Percentiles rank a stretch among this genome's conserved stretches.
Conservation (phyloP, 306 rosid species). For the Cercis canadensis region DNA sequence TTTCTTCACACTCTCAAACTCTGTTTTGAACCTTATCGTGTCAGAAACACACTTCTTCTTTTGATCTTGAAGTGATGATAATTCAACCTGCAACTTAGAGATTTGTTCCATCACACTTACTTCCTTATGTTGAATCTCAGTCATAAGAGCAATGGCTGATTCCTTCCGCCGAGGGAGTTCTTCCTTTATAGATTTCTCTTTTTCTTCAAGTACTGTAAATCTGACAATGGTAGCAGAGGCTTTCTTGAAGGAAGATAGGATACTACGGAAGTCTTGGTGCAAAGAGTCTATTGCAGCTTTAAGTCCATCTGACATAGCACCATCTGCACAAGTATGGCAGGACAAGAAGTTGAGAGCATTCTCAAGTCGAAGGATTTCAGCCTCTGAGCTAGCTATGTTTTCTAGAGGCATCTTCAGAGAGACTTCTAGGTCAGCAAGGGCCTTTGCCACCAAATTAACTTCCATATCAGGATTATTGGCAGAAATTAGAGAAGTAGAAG, state of each 20-base stretch:
- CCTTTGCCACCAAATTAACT: too few relatives aligned
- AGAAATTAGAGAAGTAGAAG: too few relatives aligned
- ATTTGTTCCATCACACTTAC: neutral
- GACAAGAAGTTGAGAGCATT: constrained; percentile 43
- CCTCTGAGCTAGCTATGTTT: neutral
- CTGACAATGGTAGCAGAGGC: constrained; percentile 9
- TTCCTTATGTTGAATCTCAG: constrained; percentile 33
- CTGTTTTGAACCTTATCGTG: neutral
- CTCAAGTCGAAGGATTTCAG: neutral
- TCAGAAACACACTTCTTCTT: constrained; percentile 27
- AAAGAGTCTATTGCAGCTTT: constrained; percentile 17
- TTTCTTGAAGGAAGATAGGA: constrained; percentile 37
- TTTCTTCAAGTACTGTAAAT: neutral
- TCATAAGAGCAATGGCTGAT: neutral
- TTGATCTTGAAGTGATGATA: constrained; percentile 27
- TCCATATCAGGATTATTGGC: too few relatives aligned
- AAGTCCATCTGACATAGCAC: constrained; percentile 20
- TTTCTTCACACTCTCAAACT: constrained; percentile 14
- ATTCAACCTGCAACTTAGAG: constrained; percentile 14
- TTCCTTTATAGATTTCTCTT: neutral
- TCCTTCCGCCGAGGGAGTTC: neutral
- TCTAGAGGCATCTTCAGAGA: neutral
- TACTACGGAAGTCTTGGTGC: constrained; percentile 22
- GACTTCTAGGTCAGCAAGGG: too few relatives aligned
- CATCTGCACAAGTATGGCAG: constrained; percentile 25